These are phyloP conservation scores for Arctostaphylos glauca DNA, from an alignment of 148 eudicot genomes.

Conservation along the genomic window DNA sequence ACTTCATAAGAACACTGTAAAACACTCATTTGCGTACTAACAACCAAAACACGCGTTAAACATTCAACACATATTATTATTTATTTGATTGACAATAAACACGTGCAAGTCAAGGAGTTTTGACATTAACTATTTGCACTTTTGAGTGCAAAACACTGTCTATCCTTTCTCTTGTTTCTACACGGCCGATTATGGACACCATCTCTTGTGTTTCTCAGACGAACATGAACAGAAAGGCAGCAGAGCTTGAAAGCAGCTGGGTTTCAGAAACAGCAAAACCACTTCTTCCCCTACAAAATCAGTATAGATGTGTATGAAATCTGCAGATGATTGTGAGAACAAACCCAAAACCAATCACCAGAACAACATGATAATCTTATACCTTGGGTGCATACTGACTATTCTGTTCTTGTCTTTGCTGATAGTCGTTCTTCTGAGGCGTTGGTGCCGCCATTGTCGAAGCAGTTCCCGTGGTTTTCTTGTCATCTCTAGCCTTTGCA, in stretches of 20 bases:
- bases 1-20: too few relatives aligned
- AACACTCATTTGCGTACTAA: too few relatives aligned
- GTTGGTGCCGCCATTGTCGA: slow-evolving; percentile 15
- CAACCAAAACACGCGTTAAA: too few relatives aligned
- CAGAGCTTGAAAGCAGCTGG: neutral
- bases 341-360: neutral
- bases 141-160: too few relatives aligned
- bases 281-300: slow-evolving; percentile 41
- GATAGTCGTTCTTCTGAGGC: slow-evolving; percentile 10
- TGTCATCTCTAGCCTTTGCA: slow-evolving; percentile 77
- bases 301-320: neutral
- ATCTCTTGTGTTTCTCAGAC: neutral
- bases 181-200: neutral
- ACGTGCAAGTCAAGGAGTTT: too few relatives aligned
- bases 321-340: neutral
- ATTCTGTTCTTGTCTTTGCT: slow-evolving; percentile 20
- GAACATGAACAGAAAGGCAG: neutral
- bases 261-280: slow-evolving; percentile 55
- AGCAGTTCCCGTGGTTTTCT: slow-evolving; percentile 50
- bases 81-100: too few relatives aligned
- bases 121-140: too few relatives aligned
- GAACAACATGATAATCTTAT: neutral
- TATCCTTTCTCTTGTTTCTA: too few relatives aligned
- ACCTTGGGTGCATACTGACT: slow-evolving; percentile 13
- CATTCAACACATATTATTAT: too few relatives aligned